phyloP scores from a whole-genome alignment of 139 green algal genomes.

The Tetradesmus lagerheimii region DNA sequence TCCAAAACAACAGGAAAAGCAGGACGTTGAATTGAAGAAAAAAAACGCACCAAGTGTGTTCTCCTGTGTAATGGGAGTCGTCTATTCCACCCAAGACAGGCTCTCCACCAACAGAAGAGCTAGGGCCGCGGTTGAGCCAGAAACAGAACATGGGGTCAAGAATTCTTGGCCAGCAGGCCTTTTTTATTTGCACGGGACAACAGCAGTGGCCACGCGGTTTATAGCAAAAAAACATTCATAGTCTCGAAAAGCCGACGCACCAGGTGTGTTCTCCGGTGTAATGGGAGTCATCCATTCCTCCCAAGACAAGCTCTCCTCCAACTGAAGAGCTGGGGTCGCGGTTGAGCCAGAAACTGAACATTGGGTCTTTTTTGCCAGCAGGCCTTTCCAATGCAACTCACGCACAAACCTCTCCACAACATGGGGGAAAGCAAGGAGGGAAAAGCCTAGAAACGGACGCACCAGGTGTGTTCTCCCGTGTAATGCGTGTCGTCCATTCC shows the following conservation, averaged over 20 bases:
- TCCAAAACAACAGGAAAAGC: too few species aligned
- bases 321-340: too few species aligned
- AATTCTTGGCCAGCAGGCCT: slow-evolving; percentile 66
- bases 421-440: neutral
- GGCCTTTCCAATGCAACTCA: too few species aligned
- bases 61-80: slow-evolving; percentile 84
- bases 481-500: slow-evolving; percentile 91
- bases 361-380: too few species aligned
- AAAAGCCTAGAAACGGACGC: neutral
- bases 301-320: slow-evolving; percentile 96
- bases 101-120: slow-evolving; percentile 92
- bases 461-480: slow-evolving; percentile 91
- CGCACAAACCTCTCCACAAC: too few species aligned
- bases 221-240: neutral
- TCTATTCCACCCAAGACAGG: slow-evolving; percentile 95
- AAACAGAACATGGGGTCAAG: slow-evolving; percentile 98
- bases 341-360: too few species aligned
- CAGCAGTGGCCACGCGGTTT: too few species aligned
- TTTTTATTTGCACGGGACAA: too few species aligned
- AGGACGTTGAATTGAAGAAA: neutral
- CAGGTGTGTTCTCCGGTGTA: slow-evolving; percentile 93
- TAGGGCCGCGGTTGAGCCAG: slow-evolving; percentile 87
- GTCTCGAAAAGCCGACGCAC: slow-evolving; percentile 35
- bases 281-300: slow-evolving; percentile 91
- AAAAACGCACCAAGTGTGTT: slow-evolving; percentile 84